Conservation (phyloP, 139 green algal species). For the Desmodesmus armatus region DNA sequence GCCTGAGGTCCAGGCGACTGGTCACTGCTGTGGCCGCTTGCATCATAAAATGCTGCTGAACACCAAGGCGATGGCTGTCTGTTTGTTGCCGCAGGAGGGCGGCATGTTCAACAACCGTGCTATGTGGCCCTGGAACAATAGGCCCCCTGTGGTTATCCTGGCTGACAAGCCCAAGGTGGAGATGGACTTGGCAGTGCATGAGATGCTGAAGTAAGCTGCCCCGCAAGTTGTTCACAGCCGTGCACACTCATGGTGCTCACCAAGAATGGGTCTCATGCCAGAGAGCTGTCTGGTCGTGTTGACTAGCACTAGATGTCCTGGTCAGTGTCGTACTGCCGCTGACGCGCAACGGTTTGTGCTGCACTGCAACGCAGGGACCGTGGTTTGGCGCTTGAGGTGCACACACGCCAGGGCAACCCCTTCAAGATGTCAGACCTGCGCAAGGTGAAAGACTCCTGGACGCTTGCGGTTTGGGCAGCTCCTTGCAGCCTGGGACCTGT, state of each 20-base stretch:
- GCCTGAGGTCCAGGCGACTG: no score
- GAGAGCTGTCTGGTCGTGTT: background rate
- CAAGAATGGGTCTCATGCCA: no score
- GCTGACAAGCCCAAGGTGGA: constrained; percentile 40
- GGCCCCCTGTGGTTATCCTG: constrained; percentile 38
- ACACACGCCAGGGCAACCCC: constrained; percentile 62
- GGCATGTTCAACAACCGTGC: constrained; percentile 29
- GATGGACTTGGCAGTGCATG: constrained; percentile 37
- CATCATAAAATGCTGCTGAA: no score
- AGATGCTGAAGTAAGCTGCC: constrained; percentile 30
- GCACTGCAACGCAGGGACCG: constrained; percentile 38
- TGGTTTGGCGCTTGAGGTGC: constrained; percentile 47
- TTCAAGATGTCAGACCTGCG: constrained; percentile 51
- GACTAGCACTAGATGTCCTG: background rate
- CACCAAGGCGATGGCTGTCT: background rate
- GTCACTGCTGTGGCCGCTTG: no score
- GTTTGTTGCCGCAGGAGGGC: constrained; percentile 5
- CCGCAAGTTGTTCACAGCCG: no score
- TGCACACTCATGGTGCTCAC: no score
- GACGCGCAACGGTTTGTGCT: background rate
- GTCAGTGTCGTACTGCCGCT: background rate
- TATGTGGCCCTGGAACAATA: constrained; percentile 8
- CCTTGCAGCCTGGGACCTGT: background rate
- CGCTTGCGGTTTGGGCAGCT: background rate
- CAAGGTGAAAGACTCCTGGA: constrained; percentile 7